Conservation (phyloP, 2,329 filamentous ascomycete species). For the Aspergillus sp. region DNA sequence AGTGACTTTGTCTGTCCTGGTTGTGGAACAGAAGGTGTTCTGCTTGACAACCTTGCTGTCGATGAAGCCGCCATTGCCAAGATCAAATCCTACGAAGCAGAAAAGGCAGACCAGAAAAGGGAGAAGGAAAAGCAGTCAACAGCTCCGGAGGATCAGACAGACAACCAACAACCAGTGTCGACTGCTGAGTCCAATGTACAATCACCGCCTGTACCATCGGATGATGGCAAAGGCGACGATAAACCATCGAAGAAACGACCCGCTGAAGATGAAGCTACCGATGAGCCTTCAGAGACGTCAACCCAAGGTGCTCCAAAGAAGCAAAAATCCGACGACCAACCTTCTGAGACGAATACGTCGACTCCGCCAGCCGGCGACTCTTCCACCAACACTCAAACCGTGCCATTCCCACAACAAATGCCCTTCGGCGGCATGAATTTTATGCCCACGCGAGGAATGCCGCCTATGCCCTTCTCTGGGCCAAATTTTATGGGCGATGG, state of each 20-base stretch:
- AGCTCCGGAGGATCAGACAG: conserved; percentile 22
- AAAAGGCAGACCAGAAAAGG: conserved; percentile 46
- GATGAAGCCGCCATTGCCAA: conserved; percentile 77
- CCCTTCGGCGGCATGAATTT: conserved; percentile 31
- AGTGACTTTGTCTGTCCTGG: conserved; percentile 95
- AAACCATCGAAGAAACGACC: conserved; percentile 70
- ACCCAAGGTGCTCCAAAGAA: conserved; percentile 37
- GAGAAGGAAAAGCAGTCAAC: conserved; percentile 38
- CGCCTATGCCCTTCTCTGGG: conserved; percentile 32
- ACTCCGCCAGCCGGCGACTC: conserved; percentile 16
- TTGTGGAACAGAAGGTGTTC: conserved; percentile 84
- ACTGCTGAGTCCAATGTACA: conserved; percentile 9
- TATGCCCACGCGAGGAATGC: conserved; percentile 30
- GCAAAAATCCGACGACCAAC: conserved; percentile 41
- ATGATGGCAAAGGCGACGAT: conserved; percentile 26
- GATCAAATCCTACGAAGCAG: conserved; percentile 70
- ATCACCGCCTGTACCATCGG: conserved; percentile 26
- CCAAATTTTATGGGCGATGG: conserved; percentile 30
- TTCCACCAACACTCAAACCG: conserved; percentile 13
- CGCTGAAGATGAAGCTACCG: conserved; percentile 65
- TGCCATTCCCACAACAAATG: conserved; percentile 35
- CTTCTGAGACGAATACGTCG: conserved; percentile 6
- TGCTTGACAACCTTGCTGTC: conserved; percentile 84
- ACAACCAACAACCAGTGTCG: conserved; percentile 16
- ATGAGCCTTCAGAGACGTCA: conserved; percentile 50